Evolutionary conservation across 805 yeast species (phyloP).

Genomic region (Saccharomyces jurei): DNA sequence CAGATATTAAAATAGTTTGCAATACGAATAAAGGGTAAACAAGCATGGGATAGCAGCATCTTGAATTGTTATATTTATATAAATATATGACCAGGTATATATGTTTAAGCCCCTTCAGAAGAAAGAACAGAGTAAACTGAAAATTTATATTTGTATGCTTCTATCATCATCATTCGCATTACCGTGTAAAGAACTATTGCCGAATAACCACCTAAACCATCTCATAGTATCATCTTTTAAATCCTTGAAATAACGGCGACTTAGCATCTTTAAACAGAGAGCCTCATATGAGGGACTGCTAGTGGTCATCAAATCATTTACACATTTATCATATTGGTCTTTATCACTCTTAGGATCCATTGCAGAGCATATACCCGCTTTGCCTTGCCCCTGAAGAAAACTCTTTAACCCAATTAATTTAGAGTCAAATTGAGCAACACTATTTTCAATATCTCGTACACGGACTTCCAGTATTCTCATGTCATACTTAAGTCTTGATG

Average conservation of each 20-base stretch:
- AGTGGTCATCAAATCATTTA: constrained; percentile 8
- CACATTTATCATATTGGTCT: constrained; percentile 10
- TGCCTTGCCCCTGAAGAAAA: constrained; percentile 12
- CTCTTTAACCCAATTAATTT: constrained; percentile 16
- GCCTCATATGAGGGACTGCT: constrained; percentile 11
- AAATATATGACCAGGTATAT: neutral
- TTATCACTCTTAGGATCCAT: constrained; percentile 10
- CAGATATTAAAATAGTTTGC: neutral
- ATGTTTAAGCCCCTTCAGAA: neutral
- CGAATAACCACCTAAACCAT: constrained; percentile 16
- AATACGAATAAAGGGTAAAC: neutral
- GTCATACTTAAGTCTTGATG: constrained; percentile 60
- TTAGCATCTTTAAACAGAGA: constrained; percentile 9
- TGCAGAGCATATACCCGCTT: constrained; percentile 4
- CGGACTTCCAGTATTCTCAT: constrained; percentile 49
- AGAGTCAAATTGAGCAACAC: constrained; percentile 38
- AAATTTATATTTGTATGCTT: neutral
- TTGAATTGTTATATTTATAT: neutral
- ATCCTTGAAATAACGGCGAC: constrained; percentile 7
- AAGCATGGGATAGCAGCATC: neutral
- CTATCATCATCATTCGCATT: neutral
- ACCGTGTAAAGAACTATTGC: constrained; percentile 3
- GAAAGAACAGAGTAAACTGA: neutral
- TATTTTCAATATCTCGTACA: constrained; percentile 60
- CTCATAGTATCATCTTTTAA: constrained; percentile 7